Conservation (phyloP, 78 protist species). For the Cavenderia fasciculata region DNA sequence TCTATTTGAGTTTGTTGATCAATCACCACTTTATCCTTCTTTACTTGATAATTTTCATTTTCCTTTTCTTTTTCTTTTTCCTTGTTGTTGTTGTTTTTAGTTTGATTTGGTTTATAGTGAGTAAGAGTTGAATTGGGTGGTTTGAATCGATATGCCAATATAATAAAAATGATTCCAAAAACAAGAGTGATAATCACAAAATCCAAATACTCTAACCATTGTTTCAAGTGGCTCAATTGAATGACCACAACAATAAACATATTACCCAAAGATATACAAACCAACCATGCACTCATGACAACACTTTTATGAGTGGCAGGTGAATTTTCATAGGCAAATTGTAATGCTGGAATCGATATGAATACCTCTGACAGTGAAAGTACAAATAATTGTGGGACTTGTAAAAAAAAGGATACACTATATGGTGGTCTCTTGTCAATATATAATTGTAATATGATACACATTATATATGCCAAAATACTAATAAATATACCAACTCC, state of each 20-base stretch:
- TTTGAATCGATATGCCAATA: not conserved
- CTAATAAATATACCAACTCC: not conserved
- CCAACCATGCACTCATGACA: conserved; percentile 46
- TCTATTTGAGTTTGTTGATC: too few relatives aligned
- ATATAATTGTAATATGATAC: conserved; percentile 73
- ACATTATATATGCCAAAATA: conserved; percentile 60
- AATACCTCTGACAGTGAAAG: conserved; percentile 77
- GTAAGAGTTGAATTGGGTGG: not conserved
- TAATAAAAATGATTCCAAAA: not conserved
- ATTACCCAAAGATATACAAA: conserved; percentile 81
- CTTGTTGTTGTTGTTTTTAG: conserved; percentile 7
- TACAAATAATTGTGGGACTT: conserved; percentile 72
- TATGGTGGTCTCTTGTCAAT: conserved; percentile 33
- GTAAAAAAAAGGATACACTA: not conserved
- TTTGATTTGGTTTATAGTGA: too few relatives aligned
- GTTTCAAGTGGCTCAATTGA: conserved; percentile 15
- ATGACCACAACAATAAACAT: conserved; percentile 82
- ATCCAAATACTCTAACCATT: conserved; percentile 47
- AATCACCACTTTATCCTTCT: too few relatives aligned
- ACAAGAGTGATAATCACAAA: not conserved
- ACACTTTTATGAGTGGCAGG: conserved; percentile 82
- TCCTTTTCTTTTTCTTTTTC: too few relatives aligned
- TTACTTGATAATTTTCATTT: too few relatives aligned
- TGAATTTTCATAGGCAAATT: conserved; percentile 86
- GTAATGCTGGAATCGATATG: conserved; percentile 83